These are phyloP conservation scores for Lignosus rhinocerotis DNA, from an alignment of 1,284 basidiomycete genomes.

Conservation along the genomic window DNA sequence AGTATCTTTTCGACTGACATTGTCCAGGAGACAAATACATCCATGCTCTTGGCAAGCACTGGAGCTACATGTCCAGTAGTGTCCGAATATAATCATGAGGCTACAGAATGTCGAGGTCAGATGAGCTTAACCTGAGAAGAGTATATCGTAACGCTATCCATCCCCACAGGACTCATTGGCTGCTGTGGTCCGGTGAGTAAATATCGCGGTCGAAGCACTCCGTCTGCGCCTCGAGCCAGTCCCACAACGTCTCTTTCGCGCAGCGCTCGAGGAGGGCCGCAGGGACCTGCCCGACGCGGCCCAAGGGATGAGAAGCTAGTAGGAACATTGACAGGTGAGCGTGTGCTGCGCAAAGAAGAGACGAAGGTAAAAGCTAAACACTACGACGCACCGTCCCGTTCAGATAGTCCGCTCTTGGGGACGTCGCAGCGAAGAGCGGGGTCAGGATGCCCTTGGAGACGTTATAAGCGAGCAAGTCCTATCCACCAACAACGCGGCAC, in stretches of 20 bases:
- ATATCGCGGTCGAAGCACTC: conserved; percentile 11
- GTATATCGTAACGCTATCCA: neutral
- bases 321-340: neutral
- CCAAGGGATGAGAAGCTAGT: conserved; percentile 36
- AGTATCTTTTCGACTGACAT: too few relatives aligned
- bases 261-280: neutral
- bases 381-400: conserved; percentile 31
- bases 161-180: neutral
- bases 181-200: neutral
- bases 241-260: conserved; percentile 15
- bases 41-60: neutral
- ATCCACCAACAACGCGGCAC: neutral
- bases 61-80: neutral
- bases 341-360: neutral
- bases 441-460: conserved; percentile 24
- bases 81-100: neutral
- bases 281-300: conserved; percentile 31
- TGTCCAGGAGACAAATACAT: neutral
- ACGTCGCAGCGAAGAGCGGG: conserved; percentile 33
- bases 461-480: conserved; percentile 13
- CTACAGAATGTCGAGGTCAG: neutral
- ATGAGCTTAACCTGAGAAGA: neutral
- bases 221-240: conserved; percentile 18
- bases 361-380: neutral
- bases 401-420: conserved; percentile 24